Conservation (phyloP, 2,329 filamentous ascomycete species). For the Salinomyces thailandicus region DNA sequence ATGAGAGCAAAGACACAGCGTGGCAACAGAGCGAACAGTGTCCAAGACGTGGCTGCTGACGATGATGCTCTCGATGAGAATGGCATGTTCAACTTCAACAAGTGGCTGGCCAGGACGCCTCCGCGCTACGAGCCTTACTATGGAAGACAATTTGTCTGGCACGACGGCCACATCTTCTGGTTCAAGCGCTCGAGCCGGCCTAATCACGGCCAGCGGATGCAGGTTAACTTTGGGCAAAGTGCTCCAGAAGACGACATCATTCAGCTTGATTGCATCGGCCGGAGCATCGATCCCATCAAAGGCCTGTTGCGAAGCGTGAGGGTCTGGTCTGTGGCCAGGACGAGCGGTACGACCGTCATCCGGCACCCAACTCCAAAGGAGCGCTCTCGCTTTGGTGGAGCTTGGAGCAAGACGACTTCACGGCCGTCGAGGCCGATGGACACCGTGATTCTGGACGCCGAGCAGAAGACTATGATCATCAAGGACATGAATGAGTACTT, state of each 20-base stretch:
- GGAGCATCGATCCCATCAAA: conserved; percentile 40
- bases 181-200: conserved; percentile 30
- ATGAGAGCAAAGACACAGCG: conserved; percentile 33
- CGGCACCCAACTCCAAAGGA: conserved; percentile 36
- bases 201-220: conserved; percentile 18
- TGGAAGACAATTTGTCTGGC: conserved; percentile 35
- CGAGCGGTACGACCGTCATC: conserved; percentile 36
- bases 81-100: conserved; percentile 41
- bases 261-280: conserved; percentile 37
- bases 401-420: conserved; percentile 34
- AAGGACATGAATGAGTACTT: conserved; percentile 70
- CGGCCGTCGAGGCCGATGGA: conserved; percentile 60
- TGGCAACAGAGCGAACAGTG: conserved; percentile 23
- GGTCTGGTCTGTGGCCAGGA: conserved; percentile 32
- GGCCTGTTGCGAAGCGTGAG: conserved; percentile 36
- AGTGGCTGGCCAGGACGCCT: conserved; percentile 38
- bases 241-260: conserved; percentile 32
- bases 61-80: conserved; percentile 29
- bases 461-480: conserved; percentile 56
- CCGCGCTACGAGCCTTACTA: conserved; percentile 41
- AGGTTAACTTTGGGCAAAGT: conserved; percentile 14
- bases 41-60: conserved; percentile 23
- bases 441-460: conserved; percentile 62
- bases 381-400: conserved; percentile 22
- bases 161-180: conserved; percentile 33